phyloP scores from a whole-genome alignment of 345 rosid genomes.

The Eucalyptus urophylla region DNA sequence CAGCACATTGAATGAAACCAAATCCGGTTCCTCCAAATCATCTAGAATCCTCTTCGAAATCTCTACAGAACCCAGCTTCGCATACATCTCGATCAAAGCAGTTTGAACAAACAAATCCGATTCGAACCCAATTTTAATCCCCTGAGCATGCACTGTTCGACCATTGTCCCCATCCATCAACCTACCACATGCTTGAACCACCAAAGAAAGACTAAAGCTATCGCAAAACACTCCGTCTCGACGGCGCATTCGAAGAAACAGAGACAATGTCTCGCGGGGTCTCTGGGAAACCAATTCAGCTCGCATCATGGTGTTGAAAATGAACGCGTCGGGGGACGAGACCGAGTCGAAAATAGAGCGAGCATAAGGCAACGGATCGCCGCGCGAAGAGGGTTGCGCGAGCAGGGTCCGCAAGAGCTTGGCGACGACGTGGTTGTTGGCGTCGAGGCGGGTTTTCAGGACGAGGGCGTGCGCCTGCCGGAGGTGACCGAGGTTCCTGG shows the following conservation, averaged over 20 bases:
- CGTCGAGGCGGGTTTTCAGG: neutral
- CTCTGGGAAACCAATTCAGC: neutral
- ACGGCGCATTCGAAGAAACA: neutral
- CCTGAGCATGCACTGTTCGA: neutral
- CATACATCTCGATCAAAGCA: neutral
- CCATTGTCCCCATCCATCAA: neutral
- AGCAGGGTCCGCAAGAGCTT: neutral
- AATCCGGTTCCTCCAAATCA: neutral
- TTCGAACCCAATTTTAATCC: neutral
- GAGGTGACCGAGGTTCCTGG: neutral
- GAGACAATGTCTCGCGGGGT: neutral
- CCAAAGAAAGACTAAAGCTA: neutral
- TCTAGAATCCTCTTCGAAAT: neutral
- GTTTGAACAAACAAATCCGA: neutral
- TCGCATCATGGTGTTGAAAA: neutral
- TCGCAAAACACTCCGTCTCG: neutral
- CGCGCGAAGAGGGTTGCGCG: neutral
- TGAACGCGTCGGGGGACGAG: neutral
- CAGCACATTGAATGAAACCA: neutral
- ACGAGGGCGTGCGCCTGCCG: neutral
- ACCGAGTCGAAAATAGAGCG: neutral
- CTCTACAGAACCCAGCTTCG: neutral
- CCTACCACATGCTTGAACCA: neutral
- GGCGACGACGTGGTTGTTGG: neutral
- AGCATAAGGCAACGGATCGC: neutral